A percentile compares a stretch with the other conserved stretches of the same genome.
These are phyloP conservation scores for Pythium periplocum DNA, from an alignment of 352 stramenopile species.

Conservation along the genomic window DNA sequence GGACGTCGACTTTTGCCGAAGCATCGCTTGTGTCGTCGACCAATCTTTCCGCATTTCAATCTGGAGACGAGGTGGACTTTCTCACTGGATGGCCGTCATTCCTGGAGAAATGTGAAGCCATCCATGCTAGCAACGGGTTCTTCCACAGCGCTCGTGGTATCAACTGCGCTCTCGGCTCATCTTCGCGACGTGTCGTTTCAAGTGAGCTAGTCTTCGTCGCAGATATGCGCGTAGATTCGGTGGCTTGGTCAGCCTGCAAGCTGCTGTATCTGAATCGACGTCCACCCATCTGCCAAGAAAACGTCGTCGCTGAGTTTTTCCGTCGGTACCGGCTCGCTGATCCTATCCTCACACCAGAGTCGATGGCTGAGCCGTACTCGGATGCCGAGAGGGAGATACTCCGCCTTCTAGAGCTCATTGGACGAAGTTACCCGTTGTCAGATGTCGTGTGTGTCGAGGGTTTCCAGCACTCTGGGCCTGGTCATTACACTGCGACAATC, in stretches of 20 bases:
- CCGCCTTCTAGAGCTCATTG: constrained; percentile 39
- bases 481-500: constrained; percentile 17
- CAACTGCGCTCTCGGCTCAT: constrained; percentile 21
- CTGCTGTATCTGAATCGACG: constrained; percentile 43
- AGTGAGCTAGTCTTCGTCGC: constrained; percentile 33
- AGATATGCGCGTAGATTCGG: constrained; percentile 39
- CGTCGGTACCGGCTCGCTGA: constrained; percentile 35
- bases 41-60: constrained; percentile 13
- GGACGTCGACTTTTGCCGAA: constrained; percentile 5
- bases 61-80: constrained; percentile 17
- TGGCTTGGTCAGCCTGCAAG: constrained; percentile 53
- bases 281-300: constrained; percentile 51
- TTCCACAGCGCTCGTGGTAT: constrained; percentile 14
- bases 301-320: constrained; percentile 42
- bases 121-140: constrained; percentile 13
- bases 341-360: constrained; percentile 10
- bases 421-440: constrained; percentile 30
- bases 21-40: constrained; percentile 10
- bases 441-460: constrained; percentile 38
- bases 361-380: constrained; percentile 33
- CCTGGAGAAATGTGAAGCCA: constrained; percentile 20
- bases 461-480: constrained; percentile 24
- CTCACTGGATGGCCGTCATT: constrained; percentile 25
- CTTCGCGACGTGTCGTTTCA: constrained; percentile 8
- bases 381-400: constrained; percentile 46